Percentiles rank a stretch among this genome's conserved stretches.
Conservation (phyloP, 2,329 filamentous ascomycete genomes). For the Fusarium sp. region DNA sequence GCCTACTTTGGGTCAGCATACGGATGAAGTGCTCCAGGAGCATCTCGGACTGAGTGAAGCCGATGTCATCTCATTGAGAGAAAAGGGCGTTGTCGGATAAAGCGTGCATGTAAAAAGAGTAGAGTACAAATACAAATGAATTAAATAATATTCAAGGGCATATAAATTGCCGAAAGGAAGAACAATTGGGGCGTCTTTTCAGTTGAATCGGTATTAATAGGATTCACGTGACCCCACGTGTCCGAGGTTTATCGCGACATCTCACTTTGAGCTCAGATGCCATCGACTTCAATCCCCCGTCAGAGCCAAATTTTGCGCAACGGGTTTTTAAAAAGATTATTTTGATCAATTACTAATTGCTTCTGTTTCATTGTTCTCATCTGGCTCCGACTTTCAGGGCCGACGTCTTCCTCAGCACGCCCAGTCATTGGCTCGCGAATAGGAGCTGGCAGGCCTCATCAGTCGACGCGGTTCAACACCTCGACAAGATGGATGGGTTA, state of each 20-base stretch:
- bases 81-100: slow-evolving; percentile 74
- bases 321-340: neutral
- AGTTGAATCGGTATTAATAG: neutral
- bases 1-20: slow-evolving; percentile 89
- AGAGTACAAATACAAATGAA: neutral
- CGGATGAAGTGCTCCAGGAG: slow-evolving; percentile 77
- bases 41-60: slow-evolving; percentile 70
- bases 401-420: neutral
- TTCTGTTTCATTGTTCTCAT: neutral
- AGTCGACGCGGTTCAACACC: neutral
- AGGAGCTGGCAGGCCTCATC: slow-evolving; percentile 12
- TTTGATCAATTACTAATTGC: neutral
- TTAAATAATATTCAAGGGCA: neutral
- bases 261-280: slow-evolving; percentile 29
- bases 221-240: slow-evolving; percentile 36
- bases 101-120: slow-evolving; percentile 27
- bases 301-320: slow-evolving; percentile 8
- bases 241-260: slow-evolving; percentile 13
- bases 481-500: slow-evolving; percentile 9
- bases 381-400: neutral
- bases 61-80: slow-evolving; percentile 72
- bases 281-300: slow-evolving; percentile 12
- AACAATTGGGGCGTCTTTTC: neutral
- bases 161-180: neutral
- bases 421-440: slow-evolving; percentile 4